Conservation (phyloP, 306 rosid genomes). For the Quercus alba region DNA sequence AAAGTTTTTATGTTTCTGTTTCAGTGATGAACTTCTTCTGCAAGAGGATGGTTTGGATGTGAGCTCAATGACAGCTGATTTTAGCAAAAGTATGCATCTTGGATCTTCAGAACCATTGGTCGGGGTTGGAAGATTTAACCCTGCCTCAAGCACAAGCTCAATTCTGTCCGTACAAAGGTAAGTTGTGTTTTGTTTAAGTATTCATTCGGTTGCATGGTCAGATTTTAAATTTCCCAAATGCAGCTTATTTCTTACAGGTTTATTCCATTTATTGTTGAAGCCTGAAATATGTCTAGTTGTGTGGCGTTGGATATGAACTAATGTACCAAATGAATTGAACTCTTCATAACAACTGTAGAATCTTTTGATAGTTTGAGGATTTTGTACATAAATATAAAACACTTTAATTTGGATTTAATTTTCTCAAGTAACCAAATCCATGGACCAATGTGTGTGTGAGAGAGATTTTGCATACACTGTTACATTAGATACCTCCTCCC, state of each 20-base stretch:
- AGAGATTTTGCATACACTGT: too few species aligned
- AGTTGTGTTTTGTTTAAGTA: constrained; percentile 5
- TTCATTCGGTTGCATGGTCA: not conserved
- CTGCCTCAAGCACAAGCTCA: constrained; percentile 42
- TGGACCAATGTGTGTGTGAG: not conserved
- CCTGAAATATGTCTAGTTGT: constrained; percentile 9
- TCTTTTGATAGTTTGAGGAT: not conserved
- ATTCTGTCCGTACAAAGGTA: constrained; percentile 64
- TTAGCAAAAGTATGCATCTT: constrained; percentile 65
- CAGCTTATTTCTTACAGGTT: not conserved
- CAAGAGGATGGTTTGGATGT: constrained; percentile 83
- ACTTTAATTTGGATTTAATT: not conserved
- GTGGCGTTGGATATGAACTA: constrained; percentile 12
- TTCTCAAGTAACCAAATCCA: constrained; percentile 8
- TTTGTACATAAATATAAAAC: not conserved
- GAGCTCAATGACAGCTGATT: constrained; percentile 48
- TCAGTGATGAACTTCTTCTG: constrained; percentile 93
- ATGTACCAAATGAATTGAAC: constrained; percentile 4
- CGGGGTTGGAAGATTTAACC: constrained; percentile 65
- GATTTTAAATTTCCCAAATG: not conserved
- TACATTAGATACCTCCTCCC: too few species aligned
- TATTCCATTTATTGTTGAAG: constrained; percentile 15
- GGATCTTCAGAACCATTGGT: constrained; percentile 59
- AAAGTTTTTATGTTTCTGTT: constrained; percentile 30
- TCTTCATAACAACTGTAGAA: not conserved